Evolutionary conservation across 352 stramenopile species (phyloP).

Genomic region (Globisporangium canariense): DNA sequence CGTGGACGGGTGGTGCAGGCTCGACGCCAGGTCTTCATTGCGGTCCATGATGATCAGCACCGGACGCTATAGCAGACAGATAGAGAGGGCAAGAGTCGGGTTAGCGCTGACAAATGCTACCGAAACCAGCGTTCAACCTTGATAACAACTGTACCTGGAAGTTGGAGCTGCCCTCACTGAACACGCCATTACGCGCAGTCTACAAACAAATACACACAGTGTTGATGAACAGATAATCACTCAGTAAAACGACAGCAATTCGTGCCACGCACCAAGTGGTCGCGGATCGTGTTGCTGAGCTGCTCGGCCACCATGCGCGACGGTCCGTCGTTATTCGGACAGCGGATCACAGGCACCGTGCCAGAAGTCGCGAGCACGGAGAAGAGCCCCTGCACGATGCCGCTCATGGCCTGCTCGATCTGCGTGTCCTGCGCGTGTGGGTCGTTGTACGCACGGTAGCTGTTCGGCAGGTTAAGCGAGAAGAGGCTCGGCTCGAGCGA

Average conservation of each 20-base stretch:
- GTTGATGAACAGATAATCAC: background rate
- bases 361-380: conserved; percentile 92
- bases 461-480: conserved; percentile 89
- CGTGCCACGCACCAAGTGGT: conserved; percentile 50
- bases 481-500: conserved; percentile 95
- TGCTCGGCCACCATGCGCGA: conserved; percentile 96
- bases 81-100: background rate
- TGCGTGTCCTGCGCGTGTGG: conserved; percentile 67
- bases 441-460: conserved; percentile 94
- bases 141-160: conserved; percentile 51
- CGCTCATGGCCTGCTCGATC: conserved; percentile 74
- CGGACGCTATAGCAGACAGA: conserved; percentile 57
- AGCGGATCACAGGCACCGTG: conserved; percentile 95
- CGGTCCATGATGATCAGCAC: conserved; percentile 97
- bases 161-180: conserved; percentile 48
- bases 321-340: conserved; percentile 88
- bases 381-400: conserved; percentile 86
- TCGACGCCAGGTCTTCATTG: conserved; percentile 94
- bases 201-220: conserved; percentile 12
- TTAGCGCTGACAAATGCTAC: background rate
- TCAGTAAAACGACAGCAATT: background rate
- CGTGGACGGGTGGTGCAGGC: conserved; percentile 94
- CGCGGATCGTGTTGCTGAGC: conserved; percentile 79
- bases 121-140: background rate
- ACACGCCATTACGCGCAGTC: conserved; percentile 64